Percentiles rank a stretch among this genome's conserved stretches.
Evolutionary conservation across 495 filamentous ascomycete genomes (phyloP).

Genomic region (Penicillium samsonianum): DNA sequence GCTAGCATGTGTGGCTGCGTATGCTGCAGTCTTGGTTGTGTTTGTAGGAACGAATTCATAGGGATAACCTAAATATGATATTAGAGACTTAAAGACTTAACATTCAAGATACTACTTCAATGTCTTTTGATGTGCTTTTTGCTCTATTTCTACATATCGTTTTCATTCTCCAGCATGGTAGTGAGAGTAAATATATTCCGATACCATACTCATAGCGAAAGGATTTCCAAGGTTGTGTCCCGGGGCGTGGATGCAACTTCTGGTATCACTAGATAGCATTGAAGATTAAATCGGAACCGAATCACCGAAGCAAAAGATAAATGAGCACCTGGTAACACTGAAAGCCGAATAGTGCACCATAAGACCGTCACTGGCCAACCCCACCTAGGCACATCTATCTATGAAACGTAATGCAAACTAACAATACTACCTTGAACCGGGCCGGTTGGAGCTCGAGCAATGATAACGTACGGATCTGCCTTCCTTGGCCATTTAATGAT

Average conservation of each 20-base stretch:
- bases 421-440: neutral
- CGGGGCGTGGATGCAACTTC: neutral
- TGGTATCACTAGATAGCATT: neutral
- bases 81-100: too few relatives aligned
- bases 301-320: neutral
- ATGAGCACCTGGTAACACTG: neutral
- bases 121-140: too few relatives aligned
- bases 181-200: neutral
- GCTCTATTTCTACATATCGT: too few relatives aligned
- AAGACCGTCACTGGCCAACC: neutral
- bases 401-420: neutral
- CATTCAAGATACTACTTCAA: too few relatives aligned
- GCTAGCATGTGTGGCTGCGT: neutral
- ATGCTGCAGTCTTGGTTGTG: neutral
- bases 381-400: neutral
- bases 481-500: neutral
- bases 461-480: neutral
- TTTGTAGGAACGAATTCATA: neutral
- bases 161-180: too few relatives aligned
- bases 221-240: neutral
- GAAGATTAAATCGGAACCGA: neutral
- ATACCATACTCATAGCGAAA: neutral
- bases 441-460: conserved; percentile 1
- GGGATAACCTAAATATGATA: too few relatives aligned
- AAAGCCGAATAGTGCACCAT: neutral